phyloP scores from a whole-genome alignment of 768 basidiomycete genomes.

The Basidioascus undulatus region DNA sequence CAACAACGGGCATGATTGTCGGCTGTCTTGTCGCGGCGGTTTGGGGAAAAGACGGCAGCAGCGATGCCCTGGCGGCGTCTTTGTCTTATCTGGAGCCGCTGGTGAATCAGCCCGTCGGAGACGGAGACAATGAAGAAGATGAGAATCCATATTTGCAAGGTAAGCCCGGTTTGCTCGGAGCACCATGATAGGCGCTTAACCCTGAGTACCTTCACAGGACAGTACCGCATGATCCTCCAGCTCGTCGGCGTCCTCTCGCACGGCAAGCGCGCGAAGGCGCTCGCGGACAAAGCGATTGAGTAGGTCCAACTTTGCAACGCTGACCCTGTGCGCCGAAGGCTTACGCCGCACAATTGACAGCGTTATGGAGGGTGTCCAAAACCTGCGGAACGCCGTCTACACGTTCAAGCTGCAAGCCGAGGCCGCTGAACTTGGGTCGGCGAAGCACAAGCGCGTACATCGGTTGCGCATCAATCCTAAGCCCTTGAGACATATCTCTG shows the following conservation, averaged over 20 bases:
- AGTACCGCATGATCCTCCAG: slow-evolving; percentile 89
- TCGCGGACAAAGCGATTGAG: slow-evolving; percentile 56
- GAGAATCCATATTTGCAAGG: neutral
- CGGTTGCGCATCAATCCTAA: too few species aligned
- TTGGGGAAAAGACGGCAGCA: too few species aligned
- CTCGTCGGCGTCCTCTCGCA: slow-evolving; percentile 27
- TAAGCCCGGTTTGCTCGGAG: neutral
- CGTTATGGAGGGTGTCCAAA: slow-evolving; percentile 52
- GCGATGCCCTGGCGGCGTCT: neutral
- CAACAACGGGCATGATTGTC: slow-evolving; percentile 88
- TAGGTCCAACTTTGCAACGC: too few species aligned
- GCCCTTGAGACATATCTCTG: too few species aligned
- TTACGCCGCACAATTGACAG: slow-evolving; percentile 3
- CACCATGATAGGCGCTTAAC: neutral
- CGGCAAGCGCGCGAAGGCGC: slow-evolving; percentile 73
- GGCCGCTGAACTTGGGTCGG: slow-evolving; percentile 49
- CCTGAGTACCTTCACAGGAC: slow-evolving; percentile 31
- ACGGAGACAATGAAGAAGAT: slow-evolving; percentile 1
- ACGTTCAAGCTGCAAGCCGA: slow-evolving; percentile 62
- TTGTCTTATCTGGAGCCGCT: slow-evolving; percentile 62
- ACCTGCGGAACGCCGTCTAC: slow-evolving; percentile 80
- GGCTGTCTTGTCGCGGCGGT: slow-evolving; percentile 74
- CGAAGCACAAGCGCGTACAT: too few species aligned
- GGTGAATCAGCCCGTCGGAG: neutral
- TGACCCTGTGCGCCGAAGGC: neutral